These are phyloP conservation scores for Aspergillus sclerotioniger DNA, from an alignment of 495 filamentous ascomycete species.

Conservation along the genomic window DNA sequence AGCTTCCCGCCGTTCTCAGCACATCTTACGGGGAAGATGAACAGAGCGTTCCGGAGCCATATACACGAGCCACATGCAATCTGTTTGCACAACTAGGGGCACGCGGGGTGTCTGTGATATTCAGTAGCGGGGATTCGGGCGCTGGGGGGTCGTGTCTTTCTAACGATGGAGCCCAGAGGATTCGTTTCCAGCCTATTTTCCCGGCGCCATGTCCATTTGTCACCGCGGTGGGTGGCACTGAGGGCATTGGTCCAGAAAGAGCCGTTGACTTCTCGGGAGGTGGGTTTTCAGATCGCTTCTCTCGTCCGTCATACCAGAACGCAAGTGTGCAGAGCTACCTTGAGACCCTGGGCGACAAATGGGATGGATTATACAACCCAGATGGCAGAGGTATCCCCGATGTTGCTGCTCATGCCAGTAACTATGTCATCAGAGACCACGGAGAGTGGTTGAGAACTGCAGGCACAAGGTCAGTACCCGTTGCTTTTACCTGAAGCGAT, in stretches of 20 bases:
- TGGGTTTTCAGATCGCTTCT: slow-evolving; percentile 71
- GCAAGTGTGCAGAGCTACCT: slow-evolving; percentile 56
- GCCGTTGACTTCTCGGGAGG: slow-evolving; percentile 61
- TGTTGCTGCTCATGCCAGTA: slow-evolving; percentile 54
- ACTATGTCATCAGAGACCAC: slow-evolving; percentile 42
- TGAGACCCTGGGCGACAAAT: slow-evolving; percentile 33
- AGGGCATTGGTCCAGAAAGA: slow-evolving; percentile 49
- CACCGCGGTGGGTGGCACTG: slow-evolving; percentile 72
- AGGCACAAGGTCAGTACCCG: slow-evolving; percentile 42
- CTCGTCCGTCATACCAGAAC: slow-evolving; percentile 63
- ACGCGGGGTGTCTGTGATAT: slow-evolving; percentile 69
- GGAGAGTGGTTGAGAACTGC: slow-evolving; percentile 31
- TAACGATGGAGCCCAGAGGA: slow-evolving; percentile 63
- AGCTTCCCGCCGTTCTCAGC: slow-evolving; percentile 70
- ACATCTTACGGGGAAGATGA: slow-evolving; percentile 64
- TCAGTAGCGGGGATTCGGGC: slow-evolving; percentile 70
- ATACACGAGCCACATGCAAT: slow-evolving; percentile 65
- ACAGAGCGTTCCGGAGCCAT: slow-evolving; percentile 53
- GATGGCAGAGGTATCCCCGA: slow-evolving; percentile 72
- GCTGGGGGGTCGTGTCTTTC: slow-evolving; percentile 58
- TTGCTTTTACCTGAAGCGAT: background rate
- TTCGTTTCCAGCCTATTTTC: slow-evolving; percentile 65
- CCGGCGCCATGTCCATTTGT: slow-evolving; percentile 81
- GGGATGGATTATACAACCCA: slow-evolving; percentile 51
- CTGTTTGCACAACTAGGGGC: slow-evolving; percentile 70